Evolutionary conservation across 495 filamentous ascomycete genomes (phyloP).

Genomic region (Neurospora sp.): DNA sequence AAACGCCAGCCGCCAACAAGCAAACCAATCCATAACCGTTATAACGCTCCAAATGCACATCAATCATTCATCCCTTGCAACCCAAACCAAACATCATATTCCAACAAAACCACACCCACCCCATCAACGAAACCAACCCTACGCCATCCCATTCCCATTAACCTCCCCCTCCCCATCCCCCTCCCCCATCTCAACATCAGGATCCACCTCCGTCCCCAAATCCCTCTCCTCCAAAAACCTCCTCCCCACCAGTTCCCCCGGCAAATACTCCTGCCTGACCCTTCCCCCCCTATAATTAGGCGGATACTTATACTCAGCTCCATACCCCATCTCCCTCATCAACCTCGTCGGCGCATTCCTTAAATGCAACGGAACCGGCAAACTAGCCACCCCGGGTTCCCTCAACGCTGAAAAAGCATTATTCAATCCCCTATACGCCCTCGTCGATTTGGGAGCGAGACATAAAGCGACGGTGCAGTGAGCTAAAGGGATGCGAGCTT

Average conservation of each 20-base stretch:
- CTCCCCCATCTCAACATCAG: conserved; percentile 31
- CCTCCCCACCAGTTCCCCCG: conserved; percentile 55
- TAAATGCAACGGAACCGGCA: conserved; percentile 79
- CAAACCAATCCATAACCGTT: neutral
- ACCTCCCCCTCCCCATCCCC: neutral
- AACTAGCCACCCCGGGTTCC: conserved; percentile 68
- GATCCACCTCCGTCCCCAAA: conserved; percentile 69
- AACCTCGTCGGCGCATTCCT: conserved; percentile 83
- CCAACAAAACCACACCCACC: too few species aligned
- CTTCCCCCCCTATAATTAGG: conserved; percentile 77
- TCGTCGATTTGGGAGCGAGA: conserved; percentile 72
- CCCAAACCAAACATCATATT: neutral
- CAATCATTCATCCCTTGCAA: neutral
- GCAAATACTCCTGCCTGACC: conserved; percentile 85
- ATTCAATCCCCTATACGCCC: conserved; percentile 73
- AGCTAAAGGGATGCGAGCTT: conserved; percentile 84
- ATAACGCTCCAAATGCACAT: neutral
- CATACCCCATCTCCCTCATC: conserved; percentile 89
- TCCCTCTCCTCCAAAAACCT: conserved; percentile 75
- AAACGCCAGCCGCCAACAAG: neutral
- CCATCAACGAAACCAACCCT: neutral
- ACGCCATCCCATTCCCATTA: neutral
- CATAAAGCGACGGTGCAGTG: conserved; percentile 80
- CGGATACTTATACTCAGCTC: conserved; percentile 92
- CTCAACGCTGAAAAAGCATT: conserved; percentile 62